Evolutionary conservation across 768 basidiomycete genomes (phyloP), one percentile per base, ranked within the genome.

Genomic region (Scleroderma bovista): DNA sequence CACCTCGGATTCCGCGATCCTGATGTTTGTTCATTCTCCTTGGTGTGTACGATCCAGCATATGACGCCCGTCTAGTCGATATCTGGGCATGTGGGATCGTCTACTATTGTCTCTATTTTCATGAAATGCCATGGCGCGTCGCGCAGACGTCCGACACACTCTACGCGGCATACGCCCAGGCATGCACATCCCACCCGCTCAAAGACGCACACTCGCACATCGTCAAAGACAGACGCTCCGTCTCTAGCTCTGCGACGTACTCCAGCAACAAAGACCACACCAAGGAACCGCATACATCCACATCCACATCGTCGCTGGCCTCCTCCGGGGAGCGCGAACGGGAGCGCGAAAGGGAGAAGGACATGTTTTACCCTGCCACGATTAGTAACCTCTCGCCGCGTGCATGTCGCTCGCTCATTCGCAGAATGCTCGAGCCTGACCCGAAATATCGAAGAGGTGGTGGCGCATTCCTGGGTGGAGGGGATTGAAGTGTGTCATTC

Each of bases 51-150:
- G 4, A 46, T 47, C 34, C 65, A 96, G 95, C 95, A 59, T 99
- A 98, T 64, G 95, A 98, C 60, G 95, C 95, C 5, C 86, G 95
- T 20, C 77, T 94, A 6, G 96, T 98, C 57, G 95, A 99, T 63
- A 88, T 99, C 51, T 99, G 95, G 95, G 94, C 95, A 0, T 88
- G 87, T 53, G 95, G 88, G 16, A 81, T 99, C 57, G 94, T 99
- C 58, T 98, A 95, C 72, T 99, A 99, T 74, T 99, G 95, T 74
- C 79, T 98, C 60, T 93, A 92, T 69, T 96, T 96, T 75, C 88
- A 93, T 66, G 95, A 99, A 67, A 80, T 99, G 46, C 95, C 95
- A 2, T 99, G 96, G 95, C 88, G 94, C 51, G 90, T 87, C 2
- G 95, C 95, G 31, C 94, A 97, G 64, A 70, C 74, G 16, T 72